phyloP scores from a whole-genome alignment of 2,329 filamentous ascomycete genomes.

The Didymella exigua region DNA sequence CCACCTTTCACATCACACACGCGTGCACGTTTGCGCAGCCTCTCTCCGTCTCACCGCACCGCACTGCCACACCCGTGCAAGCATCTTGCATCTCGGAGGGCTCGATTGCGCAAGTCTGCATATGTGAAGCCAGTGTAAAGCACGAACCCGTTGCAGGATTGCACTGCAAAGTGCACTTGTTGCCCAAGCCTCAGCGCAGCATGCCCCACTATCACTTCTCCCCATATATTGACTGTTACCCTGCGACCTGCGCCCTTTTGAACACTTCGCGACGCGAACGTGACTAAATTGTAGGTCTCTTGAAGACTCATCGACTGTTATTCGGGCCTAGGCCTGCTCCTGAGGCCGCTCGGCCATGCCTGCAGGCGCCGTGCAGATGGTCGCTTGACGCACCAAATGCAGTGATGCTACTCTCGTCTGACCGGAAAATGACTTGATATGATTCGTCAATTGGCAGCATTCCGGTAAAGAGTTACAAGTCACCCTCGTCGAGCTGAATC shows the following conservation, averaged over 20 bases:
- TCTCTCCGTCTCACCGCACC: constrained; percentile 29
- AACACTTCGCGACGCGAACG: background rate
- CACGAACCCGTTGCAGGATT: background rate
- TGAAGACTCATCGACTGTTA: constrained; percentile 29
- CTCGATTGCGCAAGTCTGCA: constrained; percentile 7
- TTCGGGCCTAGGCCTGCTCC: constrained; percentile 22
- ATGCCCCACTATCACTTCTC: constrained; percentile 1
- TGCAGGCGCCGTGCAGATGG: constrained; percentile 19
- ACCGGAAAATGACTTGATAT: constrained; percentile 34
- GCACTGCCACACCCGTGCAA: constrained; percentile 35
- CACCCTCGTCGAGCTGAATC: constrained; percentile 30
- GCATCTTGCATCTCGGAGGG: constrained; percentile 13
- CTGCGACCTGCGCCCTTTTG: constrained; percentile 7
- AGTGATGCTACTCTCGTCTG: constrained; percentile 37
- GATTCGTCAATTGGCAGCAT: constrained; percentile 29
- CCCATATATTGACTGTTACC: background rate
- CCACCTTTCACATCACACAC: constrained; percentile 16
- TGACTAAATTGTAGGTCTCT: constrained; percentile 2
- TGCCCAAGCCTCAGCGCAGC: background rate
- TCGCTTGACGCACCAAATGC: constrained; percentile 28
- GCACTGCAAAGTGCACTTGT: constrained; percentile 2
- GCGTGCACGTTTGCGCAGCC: constrained; percentile 29
- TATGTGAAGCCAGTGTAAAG: constrained; percentile 5
- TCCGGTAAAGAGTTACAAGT: constrained; percentile 11
- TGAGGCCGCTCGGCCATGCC: constrained; percentile 21